Percentiles rank a stretch among this genome's conserved stretches.
Conservation (phyloP, 2,329 filamentous ascomycete species). For the Venturia carpophila region DNA sequence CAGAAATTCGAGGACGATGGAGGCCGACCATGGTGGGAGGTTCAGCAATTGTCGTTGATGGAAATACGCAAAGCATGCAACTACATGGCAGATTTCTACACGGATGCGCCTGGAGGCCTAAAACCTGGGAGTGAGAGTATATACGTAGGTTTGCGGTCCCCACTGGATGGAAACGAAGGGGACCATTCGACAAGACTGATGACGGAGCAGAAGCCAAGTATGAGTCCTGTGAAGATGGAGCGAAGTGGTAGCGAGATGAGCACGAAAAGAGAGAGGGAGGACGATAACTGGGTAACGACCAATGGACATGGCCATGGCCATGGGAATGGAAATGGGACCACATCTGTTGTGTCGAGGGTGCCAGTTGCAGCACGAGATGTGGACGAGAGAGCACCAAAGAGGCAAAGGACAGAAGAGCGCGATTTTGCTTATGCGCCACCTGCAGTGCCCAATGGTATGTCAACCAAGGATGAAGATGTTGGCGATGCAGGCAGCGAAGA, state of each 20-base stretch:
- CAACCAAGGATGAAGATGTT: neutral
- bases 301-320: constrained; percentile 24
- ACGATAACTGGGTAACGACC: constrained; percentile 23
- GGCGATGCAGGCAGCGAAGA: constrained; percentile 32
- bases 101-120: constrained; percentile 28
- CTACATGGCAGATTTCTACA: constrained; percentile 56
- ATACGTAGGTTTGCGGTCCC: constrained; percentile 38
- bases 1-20: constrained; percentile 67
- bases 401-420: constrained; percentile 13
- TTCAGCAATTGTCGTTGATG: constrained; percentile 60
- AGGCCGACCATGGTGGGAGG: constrained; percentile 81
- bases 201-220: constrained; percentile 23
- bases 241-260: constrained; percentile 25
- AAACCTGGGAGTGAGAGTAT: constrained; percentile 36
- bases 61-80: constrained; percentile 67
- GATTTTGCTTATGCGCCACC: neutral
- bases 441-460: constrained; percentile 14
- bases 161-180: constrained; percentile 29
- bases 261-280: constrained; percentile 22
- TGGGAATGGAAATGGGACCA: constrained; percentile 17
- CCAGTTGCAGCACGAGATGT: neutral
- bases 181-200: constrained; percentile 28
- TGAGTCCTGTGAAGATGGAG: constrained; percentile 24
- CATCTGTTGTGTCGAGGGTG: neutral
- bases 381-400: constrained; percentile 14